Base-by-base conservation (phyloP, 352 stramenopile species). In the Phytophthora sp. region DNA sequence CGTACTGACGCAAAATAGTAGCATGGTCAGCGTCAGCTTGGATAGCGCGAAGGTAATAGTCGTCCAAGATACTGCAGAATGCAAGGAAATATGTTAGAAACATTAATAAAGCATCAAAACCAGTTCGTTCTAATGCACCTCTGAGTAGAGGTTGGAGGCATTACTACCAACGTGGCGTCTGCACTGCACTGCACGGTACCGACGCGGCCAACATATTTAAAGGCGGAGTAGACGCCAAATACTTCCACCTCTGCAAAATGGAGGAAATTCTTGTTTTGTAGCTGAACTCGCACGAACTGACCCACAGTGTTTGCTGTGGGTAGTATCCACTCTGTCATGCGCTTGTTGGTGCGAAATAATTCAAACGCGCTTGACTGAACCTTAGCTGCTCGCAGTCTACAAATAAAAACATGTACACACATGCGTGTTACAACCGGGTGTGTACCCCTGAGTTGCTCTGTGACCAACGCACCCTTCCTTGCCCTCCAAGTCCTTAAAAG, bases 211-310 rank as follows among this genome's bases (percentile, higher is more conserved):
- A 97, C 79, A 43, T 87, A 93, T 41, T 87, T 85, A 59, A 89
- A 87, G 5, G 84, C 76, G 17, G 89, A 91, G 70, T 91, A 93
- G 5, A 94, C 91, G 11, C 93, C 95, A 62, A 97, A 97, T 9
- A 98, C 91, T 63, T 98, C 83, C 15, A 98, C 66, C 62, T 94
- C 68, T 21, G 91, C 90, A 48, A 98, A 74, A 66, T 97, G 91
- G 48, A 98, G 66, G 52, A 97, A 97, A 55, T 93, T 91, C 44
- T 77, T 92, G 34, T 64, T 77, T 64, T 97, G 86, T 4, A 98
- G 61, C 60, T 98, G 95, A 10, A 98, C 71, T n/a, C 84, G 79
- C 4, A 91, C 52, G 48, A 79, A 91, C 67, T 95, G 77, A 4
- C 87, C 92, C 5, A 93, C 59, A 12, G 84, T 96, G 55, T 95